A percentile compares a stretch with the other conserved stretches of the same genome.
These are phyloP conservation scores for Rubia peregrina DNA, from an alignment of 305 asterid genomes.

Conservation along the genomic window DNA sequence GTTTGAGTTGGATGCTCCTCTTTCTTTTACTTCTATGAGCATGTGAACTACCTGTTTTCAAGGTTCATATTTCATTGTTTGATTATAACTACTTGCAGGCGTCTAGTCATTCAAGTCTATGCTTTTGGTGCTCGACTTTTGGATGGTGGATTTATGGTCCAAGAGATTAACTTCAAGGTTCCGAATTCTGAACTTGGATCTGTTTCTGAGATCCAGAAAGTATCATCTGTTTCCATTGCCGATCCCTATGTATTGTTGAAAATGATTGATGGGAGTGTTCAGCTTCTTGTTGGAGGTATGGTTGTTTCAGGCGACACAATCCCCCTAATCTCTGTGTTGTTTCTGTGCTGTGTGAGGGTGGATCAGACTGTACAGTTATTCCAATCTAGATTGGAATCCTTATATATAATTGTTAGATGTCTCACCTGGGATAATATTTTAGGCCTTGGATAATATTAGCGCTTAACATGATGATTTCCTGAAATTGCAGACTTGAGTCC, in stretches of 20 bases:
- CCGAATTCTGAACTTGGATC: constrained; percentile 62
- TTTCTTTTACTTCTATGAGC: background rate
- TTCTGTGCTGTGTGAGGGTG: background rate
- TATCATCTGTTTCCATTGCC: constrained; percentile 81
- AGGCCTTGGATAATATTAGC: background rate
- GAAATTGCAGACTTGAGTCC: background rate
- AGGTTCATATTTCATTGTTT: background rate
- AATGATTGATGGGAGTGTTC: constrained; percentile 90
- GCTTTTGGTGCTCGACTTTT: constrained; percentile 91
- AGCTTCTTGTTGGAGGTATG: constrained; percentile 94
- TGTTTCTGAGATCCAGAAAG: constrained; percentile 57
- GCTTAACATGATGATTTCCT: background rate
- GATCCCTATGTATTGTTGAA: constrained; percentile 89
- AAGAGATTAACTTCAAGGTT: constrained; percentile 73
- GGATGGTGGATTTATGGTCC: constrained; percentile 96
- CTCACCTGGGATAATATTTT: background rate
- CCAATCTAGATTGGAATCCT: background rate
- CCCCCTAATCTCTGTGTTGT: background rate
- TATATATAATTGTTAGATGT: background rate
- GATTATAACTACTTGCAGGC: constrained; percentile 40
- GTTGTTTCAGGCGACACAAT: constrained; percentile 1
- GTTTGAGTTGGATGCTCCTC: background rate
- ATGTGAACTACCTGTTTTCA: background rate
- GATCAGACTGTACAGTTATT: background rate
- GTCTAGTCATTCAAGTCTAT: constrained; percentile 89